Evolutionary conservation across 139 green algal species (phyloP).

Genomic region (Raphidocelis subcapitata): DNA sequence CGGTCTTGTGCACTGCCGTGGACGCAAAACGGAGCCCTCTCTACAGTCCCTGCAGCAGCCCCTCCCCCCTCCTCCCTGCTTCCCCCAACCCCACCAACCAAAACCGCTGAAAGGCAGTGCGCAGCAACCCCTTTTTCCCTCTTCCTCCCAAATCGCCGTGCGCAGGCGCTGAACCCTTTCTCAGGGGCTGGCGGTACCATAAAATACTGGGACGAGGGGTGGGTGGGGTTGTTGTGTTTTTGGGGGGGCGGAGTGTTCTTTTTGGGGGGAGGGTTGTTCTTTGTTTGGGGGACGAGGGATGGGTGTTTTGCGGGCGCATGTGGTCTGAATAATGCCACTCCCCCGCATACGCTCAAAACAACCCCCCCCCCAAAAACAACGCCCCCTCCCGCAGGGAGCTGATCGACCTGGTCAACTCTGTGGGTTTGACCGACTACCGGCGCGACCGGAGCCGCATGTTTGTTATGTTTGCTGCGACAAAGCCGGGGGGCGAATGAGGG

Average conservation of each 20-base stretch:
- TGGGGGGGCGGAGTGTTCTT: no score
- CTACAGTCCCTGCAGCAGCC: neutral
- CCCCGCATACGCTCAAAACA: no score
- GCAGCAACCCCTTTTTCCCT: neutral
- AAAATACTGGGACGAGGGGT: conserved; percentile 81
- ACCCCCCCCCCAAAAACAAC: no score
- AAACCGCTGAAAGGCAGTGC: no score
- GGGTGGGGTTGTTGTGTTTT: no score
- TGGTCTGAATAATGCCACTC: no score
- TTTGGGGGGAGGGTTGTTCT: no score
- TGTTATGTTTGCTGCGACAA: conserved; percentile 86
- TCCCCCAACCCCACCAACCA: neutral
- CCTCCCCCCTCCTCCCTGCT: neutral
- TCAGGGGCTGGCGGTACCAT: neutral
- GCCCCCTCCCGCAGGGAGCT: no score
- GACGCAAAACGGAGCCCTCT: neutral
- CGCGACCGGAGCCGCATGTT: conserved; percentile 63
- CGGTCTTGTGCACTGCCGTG: neutral
- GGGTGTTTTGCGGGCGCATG: no score
- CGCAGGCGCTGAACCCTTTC: conserved; percentile 43
- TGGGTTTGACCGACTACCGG: conserved; percentile 65
- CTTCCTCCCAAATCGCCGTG: neutral
- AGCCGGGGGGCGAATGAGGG: conserved; percentile 43
- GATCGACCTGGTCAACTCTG: conserved; percentile 58
- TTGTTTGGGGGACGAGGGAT: no score